Evolutionary conservation across 2,329 filamentous ascomycete species (phyloP).

Genomic region (Orbilia oligospora): DNA sequence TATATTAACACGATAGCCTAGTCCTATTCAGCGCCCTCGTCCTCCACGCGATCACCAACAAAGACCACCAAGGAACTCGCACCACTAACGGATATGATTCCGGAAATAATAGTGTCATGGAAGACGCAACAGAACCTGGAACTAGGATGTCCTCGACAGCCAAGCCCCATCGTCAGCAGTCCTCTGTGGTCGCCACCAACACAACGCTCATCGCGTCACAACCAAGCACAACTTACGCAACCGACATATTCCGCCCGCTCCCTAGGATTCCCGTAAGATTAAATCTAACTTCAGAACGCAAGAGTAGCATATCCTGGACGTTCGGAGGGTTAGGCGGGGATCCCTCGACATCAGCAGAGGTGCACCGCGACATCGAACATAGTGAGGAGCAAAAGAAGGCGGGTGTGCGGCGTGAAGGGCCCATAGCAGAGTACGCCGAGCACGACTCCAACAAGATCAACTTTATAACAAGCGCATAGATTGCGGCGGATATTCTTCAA

Average conservation of each 20-base stretch:
- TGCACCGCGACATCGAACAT: not conserved
- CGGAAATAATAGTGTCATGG: not conserved
- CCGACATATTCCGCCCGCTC: not conserved
- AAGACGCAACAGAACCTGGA: not conserved
- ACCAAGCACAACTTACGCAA: not conserved
- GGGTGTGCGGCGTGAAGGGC: too few relatives aligned
- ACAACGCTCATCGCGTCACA: slow-evolving; percentile 3
- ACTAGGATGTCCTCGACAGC: slow-evolving; percentile 15
- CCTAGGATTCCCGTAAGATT: not conserved
- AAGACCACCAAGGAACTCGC: slow-evolving; percentile 33
- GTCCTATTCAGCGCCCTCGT: slow-evolving; percentile 50
- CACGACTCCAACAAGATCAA: slow-evolving; percentile 37
- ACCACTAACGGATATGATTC: not conserved
- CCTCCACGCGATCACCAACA: slow-evolving; percentile 40
- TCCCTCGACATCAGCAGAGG: not conserved
- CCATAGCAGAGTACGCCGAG: slow-evolving; percentile 24
- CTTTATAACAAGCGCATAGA: slow-evolving; percentile 6
- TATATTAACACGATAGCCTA: slow-evolving; percentile 6
- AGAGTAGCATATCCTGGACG: not conserved
- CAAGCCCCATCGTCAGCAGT: not conserved
- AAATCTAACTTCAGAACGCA: not conserved
- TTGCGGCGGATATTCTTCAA: slow-evolving; percentile 7
- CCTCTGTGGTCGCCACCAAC: not conserved
- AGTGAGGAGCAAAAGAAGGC: not conserved
- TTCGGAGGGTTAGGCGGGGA: not conserved